Percentiles rank a stretch among this genome's conserved stretches.
phyloP scores from a whole-genome alignment of 805 yeast species.

The Maudiozyma saulgeensis region DNA sequence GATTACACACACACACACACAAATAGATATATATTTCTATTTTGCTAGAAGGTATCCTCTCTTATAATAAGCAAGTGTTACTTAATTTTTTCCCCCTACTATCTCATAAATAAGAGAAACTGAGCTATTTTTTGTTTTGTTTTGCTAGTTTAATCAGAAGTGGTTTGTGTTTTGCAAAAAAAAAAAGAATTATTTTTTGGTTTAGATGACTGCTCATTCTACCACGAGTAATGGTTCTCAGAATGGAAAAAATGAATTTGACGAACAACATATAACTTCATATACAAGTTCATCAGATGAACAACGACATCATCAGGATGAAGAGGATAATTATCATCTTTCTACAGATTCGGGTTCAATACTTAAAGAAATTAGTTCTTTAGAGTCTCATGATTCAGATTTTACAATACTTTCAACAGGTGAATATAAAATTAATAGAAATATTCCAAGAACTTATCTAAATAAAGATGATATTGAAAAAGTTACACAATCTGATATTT shows the following conservation, averaged over 20 bases:
- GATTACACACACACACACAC: too few relatives aligned
- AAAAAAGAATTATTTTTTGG: too few relatives aligned
- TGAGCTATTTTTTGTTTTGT: too few relatives aligned
- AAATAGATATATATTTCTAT: too few relatives aligned
- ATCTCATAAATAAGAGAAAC: too few relatives aligned
- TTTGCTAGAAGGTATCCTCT: too few relatives aligned
- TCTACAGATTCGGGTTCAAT: background rate
- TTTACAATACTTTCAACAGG: conserved; percentile 11
- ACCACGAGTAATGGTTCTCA: background rate
- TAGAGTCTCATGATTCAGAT: background rate
- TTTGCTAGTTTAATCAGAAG: too few relatives aligned
- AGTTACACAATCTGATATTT: conserved; percentile 28
- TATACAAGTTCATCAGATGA: background rate
- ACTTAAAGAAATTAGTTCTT: background rate
- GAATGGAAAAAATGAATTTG: background rate
- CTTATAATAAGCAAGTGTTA: too few relatives aligned
- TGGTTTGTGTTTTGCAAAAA: too few relatives aligned
- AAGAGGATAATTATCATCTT: background rate
- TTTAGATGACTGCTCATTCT: too few relatives aligned
- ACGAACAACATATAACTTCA: background rate
- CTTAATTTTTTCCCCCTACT: too few relatives aligned
- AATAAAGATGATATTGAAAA: conserved; percentile 28
- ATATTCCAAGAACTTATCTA: conserved; percentile 25
- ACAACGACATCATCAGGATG: background rate
- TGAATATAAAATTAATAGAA: conserved; percentile 20